phyloP scores from a whole-genome alignment of 306 rosid genomes.

The Dicorynia guianensis region DNA sequence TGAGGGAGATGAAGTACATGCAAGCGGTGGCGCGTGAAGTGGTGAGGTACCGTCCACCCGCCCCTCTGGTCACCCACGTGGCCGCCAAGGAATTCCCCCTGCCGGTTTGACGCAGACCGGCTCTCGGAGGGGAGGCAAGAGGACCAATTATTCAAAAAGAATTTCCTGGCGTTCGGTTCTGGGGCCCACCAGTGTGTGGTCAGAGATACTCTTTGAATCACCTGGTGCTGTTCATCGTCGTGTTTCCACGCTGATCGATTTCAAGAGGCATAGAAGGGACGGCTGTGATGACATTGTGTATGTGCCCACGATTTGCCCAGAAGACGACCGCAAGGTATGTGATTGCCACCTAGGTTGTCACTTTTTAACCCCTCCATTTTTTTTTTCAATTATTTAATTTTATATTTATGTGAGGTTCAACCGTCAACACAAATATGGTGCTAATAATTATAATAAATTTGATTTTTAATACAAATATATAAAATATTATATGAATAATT shows the following conservation, averaged over 20 bases:
- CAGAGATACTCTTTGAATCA: conserved; percentile 90
- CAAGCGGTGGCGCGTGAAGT: conserved; percentile 96
- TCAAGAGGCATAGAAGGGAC: conserved; percentile 72
- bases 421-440: too few species aligned
- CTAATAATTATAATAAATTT: too few species aligned
- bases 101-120: conserved; percentile 84
- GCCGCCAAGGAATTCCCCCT: conserved; percentile 68
- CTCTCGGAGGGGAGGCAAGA: conserved; percentile 77
- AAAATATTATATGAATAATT: too few species aligned
- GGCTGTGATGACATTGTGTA: conserved; percentile 85
- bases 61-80: conserved; percentile 81
- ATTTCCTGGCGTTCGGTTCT: conserved; percentile 83
- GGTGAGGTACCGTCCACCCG: conserved; percentile 75
- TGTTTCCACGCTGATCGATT: conserved; percentile 78
- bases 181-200: conserved; percentile 93
- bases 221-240: conserved; percentile 80
- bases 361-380: too few species aligned
- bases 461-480: too few species aligned
- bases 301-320: conserved; percentile 85
- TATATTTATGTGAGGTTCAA: too few species aligned
- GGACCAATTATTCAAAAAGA: conserved; percentile 69
- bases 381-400: conserved; percentile 45
- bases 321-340: too few species aligned
- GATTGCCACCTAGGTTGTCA: too few species aligned
- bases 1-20: conserved; percentile 73